phyloP scores from a whole-genome alignment of 2,329 filamentous ascomycete genomes.

The Truncatella angustata region DNA sequence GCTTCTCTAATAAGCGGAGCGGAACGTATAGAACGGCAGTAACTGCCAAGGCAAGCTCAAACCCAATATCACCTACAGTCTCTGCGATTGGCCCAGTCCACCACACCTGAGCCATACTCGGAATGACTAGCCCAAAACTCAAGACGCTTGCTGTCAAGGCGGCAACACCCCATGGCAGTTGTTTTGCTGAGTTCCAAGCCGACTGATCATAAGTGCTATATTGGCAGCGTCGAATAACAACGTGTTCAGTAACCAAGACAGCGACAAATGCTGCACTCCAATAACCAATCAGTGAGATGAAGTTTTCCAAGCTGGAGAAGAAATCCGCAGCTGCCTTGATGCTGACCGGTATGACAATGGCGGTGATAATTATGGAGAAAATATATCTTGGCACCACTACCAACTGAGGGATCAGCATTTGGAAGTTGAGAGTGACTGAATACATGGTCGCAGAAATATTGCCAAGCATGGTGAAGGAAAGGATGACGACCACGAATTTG shows the following conservation, averaged over 20 bases:
- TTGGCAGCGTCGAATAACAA: conserved; percentile 32
- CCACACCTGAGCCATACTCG: conserved; percentile 61
- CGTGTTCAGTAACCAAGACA: conserved; percentile 42
- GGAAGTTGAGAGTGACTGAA: conserved; percentile 63
- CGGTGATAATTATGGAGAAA: conserved; percentile 56
- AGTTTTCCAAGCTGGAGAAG: conserved; percentile 56
- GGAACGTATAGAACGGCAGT: conserved; percentile 42
- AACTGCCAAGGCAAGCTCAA: conserved; percentile 59
- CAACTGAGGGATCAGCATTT: conserved; percentile 57
- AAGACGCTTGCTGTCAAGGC: conserved; percentile 34
- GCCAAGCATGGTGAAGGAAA: conserved; percentile 56
- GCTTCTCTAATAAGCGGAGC: conserved; percentile 37
- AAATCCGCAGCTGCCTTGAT: conserved; percentile 55
- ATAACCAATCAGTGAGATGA: conserved; percentile 56
- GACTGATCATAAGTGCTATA: conserved; percentile 34
- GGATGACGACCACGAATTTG: conserved; percentile 58
- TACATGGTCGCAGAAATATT: conserved; percentile 61
- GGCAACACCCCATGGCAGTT: conserved; percentile 37
- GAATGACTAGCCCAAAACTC: conserved; percentile 49
- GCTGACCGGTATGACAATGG: conserved; percentile 57
- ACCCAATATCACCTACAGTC: conserved; percentile 63
- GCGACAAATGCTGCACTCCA: conserved; percentile 56
- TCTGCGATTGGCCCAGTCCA: conserved; percentile 59
- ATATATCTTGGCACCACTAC: conserved; percentile 54
- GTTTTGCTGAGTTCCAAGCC: conserved; percentile 35